Conservation (phyloP, 1,284 basidiomycete species). For the Sphagnurus paluster region DNA sequence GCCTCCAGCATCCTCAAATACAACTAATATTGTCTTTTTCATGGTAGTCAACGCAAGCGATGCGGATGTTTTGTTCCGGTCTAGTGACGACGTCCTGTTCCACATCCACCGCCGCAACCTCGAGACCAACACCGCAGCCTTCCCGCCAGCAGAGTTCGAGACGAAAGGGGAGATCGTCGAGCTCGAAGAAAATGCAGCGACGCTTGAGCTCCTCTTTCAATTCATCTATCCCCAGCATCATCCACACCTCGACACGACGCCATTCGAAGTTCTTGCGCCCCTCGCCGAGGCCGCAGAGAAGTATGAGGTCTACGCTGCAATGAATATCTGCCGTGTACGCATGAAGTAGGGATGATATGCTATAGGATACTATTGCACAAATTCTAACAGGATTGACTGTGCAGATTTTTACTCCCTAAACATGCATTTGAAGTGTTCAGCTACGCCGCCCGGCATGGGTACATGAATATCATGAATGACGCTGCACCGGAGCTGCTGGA, state of each 20-base stretch:
- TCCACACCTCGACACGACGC: not conserved
- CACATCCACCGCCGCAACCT: constrained; percentile 19
- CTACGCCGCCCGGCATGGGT: constrained; percentile 12
- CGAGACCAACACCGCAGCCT: constrained; percentile 1
- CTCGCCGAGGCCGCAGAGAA: constrained; percentile 17
- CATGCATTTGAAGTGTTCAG: constrained; percentile 7
- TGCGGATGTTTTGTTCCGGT: constrained; percentile 18
- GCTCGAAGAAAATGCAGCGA: constrained; percentile 6
- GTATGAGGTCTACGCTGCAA: constrained; percentile 13
- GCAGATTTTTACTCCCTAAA: not conserved
- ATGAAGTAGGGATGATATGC: constrained; percentile 9
- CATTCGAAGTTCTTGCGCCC: not conserved
- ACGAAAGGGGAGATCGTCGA: not conserved
- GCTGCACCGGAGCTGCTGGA: constrained; percentile 7
- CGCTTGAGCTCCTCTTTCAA: constrained; percentile 14
- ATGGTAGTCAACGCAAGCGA: constrained; percentile 13
- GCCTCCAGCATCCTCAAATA: no score
- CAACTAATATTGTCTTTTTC: no score
- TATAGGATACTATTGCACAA: not conserved
- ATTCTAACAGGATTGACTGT: not conserved
- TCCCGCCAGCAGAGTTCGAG: constrained; percentile 5
- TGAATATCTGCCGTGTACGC: constrained; percentile 11
- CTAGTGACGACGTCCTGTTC: constrained; percentile 17
- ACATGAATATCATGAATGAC: not conserved
- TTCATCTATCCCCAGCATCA: constrained; percentile 9